Evolutionary conservation across 2,329 filamentous ascomycete species (phyloP).

Genomic region (Colletotrichum camelliae): DNA sequence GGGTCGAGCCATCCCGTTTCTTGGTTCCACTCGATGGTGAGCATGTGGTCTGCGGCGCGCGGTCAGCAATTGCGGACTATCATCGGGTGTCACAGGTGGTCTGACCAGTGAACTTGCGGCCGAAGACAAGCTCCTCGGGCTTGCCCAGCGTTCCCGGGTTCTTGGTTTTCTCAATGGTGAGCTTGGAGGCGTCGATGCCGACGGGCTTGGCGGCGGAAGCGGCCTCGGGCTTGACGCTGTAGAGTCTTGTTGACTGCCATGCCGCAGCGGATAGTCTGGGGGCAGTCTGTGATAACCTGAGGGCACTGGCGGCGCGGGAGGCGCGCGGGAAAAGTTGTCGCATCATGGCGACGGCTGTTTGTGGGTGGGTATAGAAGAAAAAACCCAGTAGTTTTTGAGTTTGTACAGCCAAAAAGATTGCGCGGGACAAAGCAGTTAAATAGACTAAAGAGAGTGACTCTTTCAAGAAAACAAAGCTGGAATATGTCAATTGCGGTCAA

Average conservation of each 20-base stretch:
- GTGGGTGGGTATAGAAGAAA: background rate
- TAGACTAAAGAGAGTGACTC: background rate
- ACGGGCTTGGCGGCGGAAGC: constrained; percentile 60
- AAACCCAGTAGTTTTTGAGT: background rate
- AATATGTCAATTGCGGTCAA: background rate
- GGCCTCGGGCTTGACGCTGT: constrained; percentile 59
- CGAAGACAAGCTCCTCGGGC: constrained; percentile 86
- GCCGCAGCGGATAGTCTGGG: constrained; percentile 34
- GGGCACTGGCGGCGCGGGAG: constrained; percentile 35
- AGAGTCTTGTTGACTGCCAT: constrained; percentile 44
- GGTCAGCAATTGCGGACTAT: background rate
- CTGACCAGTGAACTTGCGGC: constrained; percentile 84
- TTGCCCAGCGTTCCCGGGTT: constrained; percentile 77
- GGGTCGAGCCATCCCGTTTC: constrained; percentile 83
- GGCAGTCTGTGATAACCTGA: constrained; percentile 26
- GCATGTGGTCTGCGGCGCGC: constrained; percentile 82
- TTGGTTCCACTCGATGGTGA: constrained; percentile 91
- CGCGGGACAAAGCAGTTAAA: background rate
- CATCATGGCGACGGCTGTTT: constrained; percentile 42
- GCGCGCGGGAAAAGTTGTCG: constrained; percentile 49
- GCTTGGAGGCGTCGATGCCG: constrained; percentile 78
- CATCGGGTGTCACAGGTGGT: background rate
- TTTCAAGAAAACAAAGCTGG: background rate
- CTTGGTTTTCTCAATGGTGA: constrained; percentile 76
- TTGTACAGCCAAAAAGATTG: background rate